Evolutionary conservation across 495 filamentous ascomycete genomes (phyloP), one percentile per base, ranked within the genome.

Genomic region (Penicillium macrosclerotiorum): DNA sequence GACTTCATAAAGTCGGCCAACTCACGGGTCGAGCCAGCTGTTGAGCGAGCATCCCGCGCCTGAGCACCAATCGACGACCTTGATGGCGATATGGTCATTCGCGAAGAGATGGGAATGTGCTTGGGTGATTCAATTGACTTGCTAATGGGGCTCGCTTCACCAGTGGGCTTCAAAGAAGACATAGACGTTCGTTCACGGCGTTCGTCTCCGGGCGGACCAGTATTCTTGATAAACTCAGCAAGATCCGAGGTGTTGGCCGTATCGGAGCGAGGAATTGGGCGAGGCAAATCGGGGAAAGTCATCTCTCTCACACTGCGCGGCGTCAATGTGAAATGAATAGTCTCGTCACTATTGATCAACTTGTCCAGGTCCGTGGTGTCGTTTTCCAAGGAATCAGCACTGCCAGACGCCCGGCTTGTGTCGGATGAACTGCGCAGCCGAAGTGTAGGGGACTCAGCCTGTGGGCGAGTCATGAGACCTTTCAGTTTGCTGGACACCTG

Each of bases 291-390:
- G 5, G 75, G 76, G 54, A 69, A 59, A 58, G 91, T 85, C 52
- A 91, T 86, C 48, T 92, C 84, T 38, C 92, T 83, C 77, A 96
- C 87, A 47, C 75, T 89, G 58, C 88, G 84, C 1, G 93, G 92
- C 1, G 93, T 98, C 23, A 96, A 75, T 2, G 93, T 96, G 61
- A 85, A 96, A 63, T 92, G 90, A 34, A 98, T 84, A 2, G 93
- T 96, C 60, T 95, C 84, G 44, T 90, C 82, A 64, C 90, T 90
- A 27, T 86, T 83, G 46, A 98, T 93, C 26, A 96, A 74, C 51
- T 91, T 80, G 55, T 98, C 93, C 64, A 98, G 90, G 36, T 73
- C 71, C 14, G 70, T 69, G 39, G 67, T 73, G 42, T 75, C 77
- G 26, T 77, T 76, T 30, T 72, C 73, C 18, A 56, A 45, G 20